phyloP scores from a whole-genome alignment of 2,329 filamentous ascomycete genomes.

The Rutstroemia sp. region DNA sequence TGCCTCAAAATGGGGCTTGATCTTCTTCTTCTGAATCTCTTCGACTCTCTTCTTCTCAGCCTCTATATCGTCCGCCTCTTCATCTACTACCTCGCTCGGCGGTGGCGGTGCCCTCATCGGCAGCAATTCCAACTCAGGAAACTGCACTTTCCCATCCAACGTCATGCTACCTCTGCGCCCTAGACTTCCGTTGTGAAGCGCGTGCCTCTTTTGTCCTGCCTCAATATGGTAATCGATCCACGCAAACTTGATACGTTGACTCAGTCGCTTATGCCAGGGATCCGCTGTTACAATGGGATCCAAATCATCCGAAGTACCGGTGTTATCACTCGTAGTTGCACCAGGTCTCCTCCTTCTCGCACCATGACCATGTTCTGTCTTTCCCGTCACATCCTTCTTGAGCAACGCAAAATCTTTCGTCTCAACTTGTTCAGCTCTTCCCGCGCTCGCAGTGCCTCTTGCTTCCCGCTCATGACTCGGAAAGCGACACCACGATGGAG shows the following conservation, averaged over 20 bases:
- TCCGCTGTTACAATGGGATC: slow-evolving; percentile 2
- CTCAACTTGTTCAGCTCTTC: slow-evolving; percentile 13
- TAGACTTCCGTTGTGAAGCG: slow-evolving; percentile 3
- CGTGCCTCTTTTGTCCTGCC: not conserved
- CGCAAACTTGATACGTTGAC: not conserved
- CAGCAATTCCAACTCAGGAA: slow-evolving; percentile 25
- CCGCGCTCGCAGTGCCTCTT: slow-evolving; percentile 16
- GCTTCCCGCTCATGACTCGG: slow-evolving; percentile 23
- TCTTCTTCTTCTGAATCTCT: slow-evolving; percentile 1
- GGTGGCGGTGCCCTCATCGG: slow-evolving; percentile 13
- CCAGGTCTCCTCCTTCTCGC: slow-evolving; percentile 7
- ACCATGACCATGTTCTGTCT: slow-evolving; percentile 18
- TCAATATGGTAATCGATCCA: slow-evolving; percentile 5
- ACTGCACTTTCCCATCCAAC: slow-evolving; percentile 20
- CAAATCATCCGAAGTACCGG: not conserved
- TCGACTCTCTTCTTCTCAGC: slow-evolving; percentile 12
- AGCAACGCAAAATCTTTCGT: slow-evolving; percentile 13
- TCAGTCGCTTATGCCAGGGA: slow-evolving; percentile 1
- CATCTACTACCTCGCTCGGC: slow-evolving; percentile 9
- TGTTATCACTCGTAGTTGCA: not conserved
- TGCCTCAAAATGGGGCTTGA: slow-evolving; percentile 1
- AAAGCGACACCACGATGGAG: slow-evolving; percentile 24
- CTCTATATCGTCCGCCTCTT: slow-evolving; percentile 8
- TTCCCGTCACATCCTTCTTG: slow-evolving; percentile 17
- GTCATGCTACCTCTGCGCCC: slow-evolving; percentile 22